A percentile compares a stretch with the other conserved stretches of the same genome.
These are phyloP conservation scores for Backusella australiensis DNA, from an alignment of 192 early-diverging fungal species.

Conservation along the genomic window DNA sequence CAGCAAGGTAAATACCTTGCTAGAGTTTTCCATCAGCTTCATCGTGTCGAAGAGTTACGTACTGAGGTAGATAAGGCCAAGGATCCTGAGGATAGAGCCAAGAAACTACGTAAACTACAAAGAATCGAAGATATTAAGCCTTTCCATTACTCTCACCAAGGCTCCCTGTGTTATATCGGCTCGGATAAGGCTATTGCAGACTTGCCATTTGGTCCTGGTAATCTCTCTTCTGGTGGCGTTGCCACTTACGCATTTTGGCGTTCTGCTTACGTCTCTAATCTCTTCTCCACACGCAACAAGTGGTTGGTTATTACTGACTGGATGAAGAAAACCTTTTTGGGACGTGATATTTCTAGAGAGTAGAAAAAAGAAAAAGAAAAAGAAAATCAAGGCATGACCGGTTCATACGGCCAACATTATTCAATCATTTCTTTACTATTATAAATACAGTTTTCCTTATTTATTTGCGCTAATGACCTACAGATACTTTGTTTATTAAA, in stretches of 20 bases:
- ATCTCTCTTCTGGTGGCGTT: conserved; percentile 63
- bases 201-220: conserved; percentile 72
- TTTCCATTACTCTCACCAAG: conserved; percentile 84
- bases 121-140: conserved; percentile 47
- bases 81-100: conserved; percentile 22
- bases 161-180: conserved; percentile 90
- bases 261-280: conserved; percentile 69
- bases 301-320: conserved; percentile 86
- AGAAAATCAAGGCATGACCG: neutral
- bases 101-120: conserved; percentile 29
- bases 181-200: conserved; percentile 95
- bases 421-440: neutral
- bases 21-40: conserved; percentile 64
- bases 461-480: neutral
- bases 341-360: conserved; percentile 90
- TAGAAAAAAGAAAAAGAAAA: conserved; percentile 38
- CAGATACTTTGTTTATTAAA: neutral
- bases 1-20: conserved; percentile 89
- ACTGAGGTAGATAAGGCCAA: conserved; percentile 11
- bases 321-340: conserved; percentile 88
- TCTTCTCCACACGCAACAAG: conserved; percentile 84
- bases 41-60: conserved; percentile 42
- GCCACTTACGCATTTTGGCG: conserved; percentile 78
- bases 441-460: neutral
- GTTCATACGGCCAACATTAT: neutral